Conservation (phyloP, 352 stramenopile species). For the Globisporangium yorkense region DNA sequence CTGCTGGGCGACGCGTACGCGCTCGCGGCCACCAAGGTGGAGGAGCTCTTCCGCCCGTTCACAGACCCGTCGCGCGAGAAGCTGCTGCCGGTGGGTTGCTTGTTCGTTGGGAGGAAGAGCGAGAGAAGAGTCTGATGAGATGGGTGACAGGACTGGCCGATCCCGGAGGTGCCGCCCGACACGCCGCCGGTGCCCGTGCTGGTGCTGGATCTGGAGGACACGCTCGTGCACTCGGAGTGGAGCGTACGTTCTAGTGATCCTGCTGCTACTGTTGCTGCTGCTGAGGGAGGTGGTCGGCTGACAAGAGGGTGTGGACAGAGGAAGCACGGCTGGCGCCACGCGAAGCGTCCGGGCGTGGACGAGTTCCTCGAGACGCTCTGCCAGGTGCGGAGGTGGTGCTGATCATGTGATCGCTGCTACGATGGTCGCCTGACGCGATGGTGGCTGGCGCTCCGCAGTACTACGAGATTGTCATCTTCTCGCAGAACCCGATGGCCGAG, state of each 20-base stretch:
- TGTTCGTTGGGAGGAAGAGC: background rate
- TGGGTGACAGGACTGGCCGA: conserved; percentile 59
- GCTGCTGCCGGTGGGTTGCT: conserved; percentile 46
- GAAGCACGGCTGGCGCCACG: conserved; percentile 85
- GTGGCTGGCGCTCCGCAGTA: conserved; percentile 26
- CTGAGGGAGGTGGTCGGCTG: background rate
- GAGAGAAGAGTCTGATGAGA: background rate
- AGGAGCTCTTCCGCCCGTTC: conserved; percentile 67
- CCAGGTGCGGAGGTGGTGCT: conserved; percentile 23
- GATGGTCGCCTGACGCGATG: no score
- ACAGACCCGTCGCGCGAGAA: conserved; percentile 79
- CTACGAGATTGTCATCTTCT: conserved; percentile 88
- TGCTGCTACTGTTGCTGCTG: background rate
- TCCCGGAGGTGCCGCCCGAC: conserved; percentile 67
- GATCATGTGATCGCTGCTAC: background rate
- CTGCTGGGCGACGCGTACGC: conserved; percentile 62
- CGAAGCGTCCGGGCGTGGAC: conserved; percentile 80
- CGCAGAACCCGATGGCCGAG: conserved; percentile 77
- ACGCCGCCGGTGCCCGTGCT: conserved; percentile 77
- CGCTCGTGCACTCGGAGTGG: conserved; percentile 85
- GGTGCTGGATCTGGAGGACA: conserved; percentile 84
- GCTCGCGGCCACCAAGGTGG: conserved; percentile 50
- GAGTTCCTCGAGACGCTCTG: conserved; percentile 82
- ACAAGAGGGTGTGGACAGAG: conserved; percentile 24
- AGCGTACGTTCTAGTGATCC: conserved; percentile 48